Evolutionary conservation across 225 moss, liverwort and hornwort species (phyloP), one percentile per base, ranked within the genome.

Genomic region (Sphagnum contortum): DNA sequence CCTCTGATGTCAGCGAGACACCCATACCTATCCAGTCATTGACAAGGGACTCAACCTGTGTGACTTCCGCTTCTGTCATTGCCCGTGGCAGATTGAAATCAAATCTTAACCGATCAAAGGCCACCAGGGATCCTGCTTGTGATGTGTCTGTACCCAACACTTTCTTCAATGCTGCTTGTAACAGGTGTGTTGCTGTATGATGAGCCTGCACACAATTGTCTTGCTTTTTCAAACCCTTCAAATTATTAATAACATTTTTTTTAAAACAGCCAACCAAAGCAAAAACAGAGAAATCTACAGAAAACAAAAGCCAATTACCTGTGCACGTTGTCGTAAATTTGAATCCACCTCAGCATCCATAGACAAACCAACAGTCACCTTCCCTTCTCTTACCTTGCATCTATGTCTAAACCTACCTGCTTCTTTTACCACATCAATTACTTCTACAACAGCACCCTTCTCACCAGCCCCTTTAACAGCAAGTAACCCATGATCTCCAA

Each of bases 61-160:
- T 59, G 12, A 87, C 60, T 66, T 94, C 94, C 0, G 29, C 71
- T 13, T 94, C 91, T n/a, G 86, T 91, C 94, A 91, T 91, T 61
- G 79, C 83, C 76, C 91, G 83, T 8, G 94, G 85, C 70, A 91
- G 68, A 73, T 94, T 91, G 60, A 94, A 94, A 69, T 94, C 94
- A 68, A 94, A 94, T 57, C 94, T 79, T 44, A 94, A 71, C 44
- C 94, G 85, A 74, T 94, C 91, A 68, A 94, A 94, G 66, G 89
- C 91, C 67, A 94, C 94, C 70, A 94, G 73, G 6, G 94, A 94
- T 63, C 94, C 94, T 44, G 91, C 91, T 75, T 94, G 94, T 63
- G 94, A 84, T 13, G 85, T 85, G 58, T 81, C 87, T 53, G 76
- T 57, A 48, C 94, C 94, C 61, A 94, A 71, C 6, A 85, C 87